Percentiles rank a stretch among this genome's conserved stretches.
Evolutionary conservation across 176 grass and related monocot species (phyloP).

Genomic region (Aegilops bicornis): DNA sequence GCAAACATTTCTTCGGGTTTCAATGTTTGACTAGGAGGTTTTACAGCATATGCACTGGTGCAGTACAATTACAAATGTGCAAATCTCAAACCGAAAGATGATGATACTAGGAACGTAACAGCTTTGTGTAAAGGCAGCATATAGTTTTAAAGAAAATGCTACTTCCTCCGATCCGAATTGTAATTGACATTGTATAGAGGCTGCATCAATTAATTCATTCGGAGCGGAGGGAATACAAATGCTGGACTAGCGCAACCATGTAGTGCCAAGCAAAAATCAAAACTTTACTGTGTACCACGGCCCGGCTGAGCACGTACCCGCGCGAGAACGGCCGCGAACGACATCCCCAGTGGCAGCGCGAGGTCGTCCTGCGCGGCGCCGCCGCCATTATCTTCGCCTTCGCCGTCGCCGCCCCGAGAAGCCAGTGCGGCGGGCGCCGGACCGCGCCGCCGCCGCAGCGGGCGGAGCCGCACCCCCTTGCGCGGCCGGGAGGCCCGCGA

Average conservation of each 20-base stretch:
- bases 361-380: constrained; percentile 48
- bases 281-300: neutral
- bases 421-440: neutral
- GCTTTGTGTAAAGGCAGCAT: neutral
- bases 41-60: neutral
- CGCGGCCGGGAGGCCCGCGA: neutral
- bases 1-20: neutral
- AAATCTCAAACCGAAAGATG: neutral
- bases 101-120: neutral
- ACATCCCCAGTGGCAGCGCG: constrained; percentile 88
- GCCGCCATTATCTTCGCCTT: neutral
- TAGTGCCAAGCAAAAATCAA: neutral
- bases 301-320: constrained; percentile 41
- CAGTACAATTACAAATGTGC: neutral
- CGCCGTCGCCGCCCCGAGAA: neutral
- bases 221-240: neutral
- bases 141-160: neutral
- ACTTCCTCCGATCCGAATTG: no score
- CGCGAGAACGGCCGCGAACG: constrained; percentile 72
- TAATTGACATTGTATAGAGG: no score
- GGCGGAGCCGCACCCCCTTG: constrained; percentile 40
- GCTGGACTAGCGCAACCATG: neutral
- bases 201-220: no score
- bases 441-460: constrained; percentile 7
- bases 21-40: neutral